These are phyloP conservation scores for Aurantiochytrium sp. DNA, from an alignment of 108 stramenopile species.

Conservation along the genomic window DNA sequence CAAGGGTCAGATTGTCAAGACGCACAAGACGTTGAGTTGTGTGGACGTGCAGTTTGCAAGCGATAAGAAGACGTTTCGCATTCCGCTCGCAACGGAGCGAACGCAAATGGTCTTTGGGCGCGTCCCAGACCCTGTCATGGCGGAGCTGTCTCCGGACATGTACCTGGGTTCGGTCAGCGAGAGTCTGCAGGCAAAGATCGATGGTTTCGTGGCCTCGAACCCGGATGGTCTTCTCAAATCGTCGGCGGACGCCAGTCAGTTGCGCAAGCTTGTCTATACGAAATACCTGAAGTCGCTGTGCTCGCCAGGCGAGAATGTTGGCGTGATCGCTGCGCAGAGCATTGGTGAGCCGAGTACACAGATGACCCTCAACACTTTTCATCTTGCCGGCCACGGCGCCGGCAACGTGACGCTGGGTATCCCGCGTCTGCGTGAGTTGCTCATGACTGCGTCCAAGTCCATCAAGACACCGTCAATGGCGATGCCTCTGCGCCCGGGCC, in stretches of 20 bases:
- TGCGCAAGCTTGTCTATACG: slow-evolving; percentile 62
- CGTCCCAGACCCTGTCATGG: slow-evolving; percentile 30
- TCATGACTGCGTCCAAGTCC: slow-evolving; percentile 92
- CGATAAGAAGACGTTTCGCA: not conserved
- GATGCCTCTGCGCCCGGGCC: slow-evolving; percentile 60
- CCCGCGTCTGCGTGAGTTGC: slow-evolving; percentile 95
- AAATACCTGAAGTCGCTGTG: slow-evolving; percentile 85
- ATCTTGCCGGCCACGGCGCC: slow-evolving; percentile 93
- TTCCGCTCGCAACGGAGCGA: not conserved
- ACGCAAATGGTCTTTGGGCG: not conserved
- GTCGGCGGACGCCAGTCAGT: not conserved
- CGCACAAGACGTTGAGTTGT: not conserved
- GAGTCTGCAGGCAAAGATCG: not conserved
- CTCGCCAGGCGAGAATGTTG: slow-evolving; percentile 97
- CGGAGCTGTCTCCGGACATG: not conserved
- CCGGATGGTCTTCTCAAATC: not conserved
- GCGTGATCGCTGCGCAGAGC: slow-evolving; percentile 89
- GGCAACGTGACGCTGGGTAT: slow-evolving; percentile 99
- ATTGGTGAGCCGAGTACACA: slow-evolving; percentile 98
- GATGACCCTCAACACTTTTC: slow-evolving; percentile 99
- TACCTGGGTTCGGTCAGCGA: not conserved
- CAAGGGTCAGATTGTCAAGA: not conserved
- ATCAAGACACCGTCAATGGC: slow-evolving; percentile 95
- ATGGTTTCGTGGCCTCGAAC: not conserved
- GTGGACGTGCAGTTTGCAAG: not conserved